Base-by-base conservation (phyloP, 495 filamentous ascomycete species). In the Penicillium ochrochloron region DNA sequence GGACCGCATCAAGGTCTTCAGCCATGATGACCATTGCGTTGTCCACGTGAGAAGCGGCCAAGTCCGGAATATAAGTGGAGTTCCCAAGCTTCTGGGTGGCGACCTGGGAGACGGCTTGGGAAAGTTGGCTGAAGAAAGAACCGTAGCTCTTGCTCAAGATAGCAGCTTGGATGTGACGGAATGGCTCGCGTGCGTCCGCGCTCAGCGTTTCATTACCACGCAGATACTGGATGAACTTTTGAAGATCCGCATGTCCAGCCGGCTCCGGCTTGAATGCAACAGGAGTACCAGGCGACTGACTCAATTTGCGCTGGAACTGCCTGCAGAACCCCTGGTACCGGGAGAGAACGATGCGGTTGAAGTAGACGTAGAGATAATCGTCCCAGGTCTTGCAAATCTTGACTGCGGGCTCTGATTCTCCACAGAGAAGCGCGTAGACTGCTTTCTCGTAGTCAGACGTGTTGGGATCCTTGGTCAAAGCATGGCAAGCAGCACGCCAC, bases 301-400 rank as follows among this genome's bases (percentile, higher is more conserved):
- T 78, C 21, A 83, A 66, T 60, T 80, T 82, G 34, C 75, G 76
- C 58, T 78, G 74, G 41, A 83, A 76, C 46, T 81, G 78, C 53
- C 74, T 74, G 67, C 80, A 81, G 62, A 83, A 83, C 14, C 75
- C 74, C 57, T 71, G 73, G 55, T 83, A 83, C 41, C 80, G 79
- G 8, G 75, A 66, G 67, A 92, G 80, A 17, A 99, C 80, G 31
- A 94, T 77, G 10, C 90, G 85, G 69, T 96, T 97, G 82, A 94
- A 95, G 70, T 92, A 88, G 9, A 89, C 90, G 70, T 94, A 98
- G n/a, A 97, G 84, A 65, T 89, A 86, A 73, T 99, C 95, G 64
- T 98, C 92, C 89, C 91, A 96, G 41, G 85, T 86, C 46, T 83
- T 81, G 75, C 92, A 95, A 15, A 94, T 86, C 65, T 85, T 85